Percentiles rank a stretch among this genome's conserved stretches.
These are phyloP conservation scores for Aeminium ludgeri DNA, from an alignment of 495 filamentous ascomycete genomes.

Conservation along the genomic window DNA sequence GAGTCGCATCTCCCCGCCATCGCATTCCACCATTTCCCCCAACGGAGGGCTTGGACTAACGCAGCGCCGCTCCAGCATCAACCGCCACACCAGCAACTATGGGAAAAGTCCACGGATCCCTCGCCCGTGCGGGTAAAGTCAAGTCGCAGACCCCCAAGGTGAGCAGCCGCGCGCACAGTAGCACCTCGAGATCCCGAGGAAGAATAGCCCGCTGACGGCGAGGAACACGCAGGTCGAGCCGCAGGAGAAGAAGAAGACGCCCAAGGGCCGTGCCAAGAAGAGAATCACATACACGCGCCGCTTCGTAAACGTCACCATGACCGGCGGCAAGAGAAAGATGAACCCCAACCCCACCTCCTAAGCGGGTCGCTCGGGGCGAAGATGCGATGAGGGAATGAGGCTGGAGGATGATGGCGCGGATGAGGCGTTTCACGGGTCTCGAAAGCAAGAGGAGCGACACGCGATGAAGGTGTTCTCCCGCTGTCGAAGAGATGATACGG, in stretches of 20 bases:
- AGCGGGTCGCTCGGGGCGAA: conserved; percentile 4
- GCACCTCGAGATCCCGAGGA: too few species aligned
- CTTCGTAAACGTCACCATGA: conserved; percentile 98
- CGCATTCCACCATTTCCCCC: too few species aligned
- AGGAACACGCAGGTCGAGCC: conserved; percentile 49
- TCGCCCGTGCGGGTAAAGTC: conserved; percentile 95
- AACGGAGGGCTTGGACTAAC: too few species aligned
- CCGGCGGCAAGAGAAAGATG: conserved; percentile 96
- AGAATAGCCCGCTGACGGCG: too few species aligned
- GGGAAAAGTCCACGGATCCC: conserved; percentile 83
- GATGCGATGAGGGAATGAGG: background rate
- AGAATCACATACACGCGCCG: conserved; percentile 89
- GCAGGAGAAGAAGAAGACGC: conserved; percentile 81
- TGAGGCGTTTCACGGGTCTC: too few species aligned
- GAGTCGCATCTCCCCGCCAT: too few species aligned
- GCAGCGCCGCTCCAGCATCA: too few species aligned
- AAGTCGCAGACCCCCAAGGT: conserved; percentile 87
- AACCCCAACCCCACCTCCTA: conserved; percentile 46
- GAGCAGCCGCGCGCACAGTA: conserved; percentile 19
- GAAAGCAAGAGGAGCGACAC: too few species aligned
- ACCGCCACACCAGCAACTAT: conserved; percentile 35
- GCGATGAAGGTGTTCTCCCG: too few species aligned
- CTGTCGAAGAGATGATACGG: too few species aligned
- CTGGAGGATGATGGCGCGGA: too few species aligned
- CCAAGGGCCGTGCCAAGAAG: conserved; percentile 99